Evolutionary conservation across 163 green algal genomes (phyloP), one percentile per base, ranked within the genome.

Genomic region (Scenedesmus sp.): DNA sequence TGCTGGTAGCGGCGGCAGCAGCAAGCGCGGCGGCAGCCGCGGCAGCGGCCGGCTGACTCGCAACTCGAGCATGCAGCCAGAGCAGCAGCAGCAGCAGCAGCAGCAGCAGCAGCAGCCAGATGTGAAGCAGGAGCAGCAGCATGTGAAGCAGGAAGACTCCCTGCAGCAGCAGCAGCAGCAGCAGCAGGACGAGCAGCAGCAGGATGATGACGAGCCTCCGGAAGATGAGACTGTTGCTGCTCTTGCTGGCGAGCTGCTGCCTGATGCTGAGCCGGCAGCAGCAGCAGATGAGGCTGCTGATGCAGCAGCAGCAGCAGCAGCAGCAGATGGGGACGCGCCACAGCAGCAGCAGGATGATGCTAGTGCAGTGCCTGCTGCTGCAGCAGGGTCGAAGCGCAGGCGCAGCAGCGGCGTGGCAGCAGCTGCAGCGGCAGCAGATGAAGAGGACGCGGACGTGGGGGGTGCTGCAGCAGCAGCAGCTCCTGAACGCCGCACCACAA

Each of bases 221-320:
- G 91, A 82, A 46, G 91, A 93, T 16, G 90, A 90, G 7, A 88
- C 77, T 4, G 55, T 93, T 16, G 84, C 77, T 55, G 92, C 85
- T n/a, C 54, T 92, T 62, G 88, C 86, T 66, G 84, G 86, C 5
- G 89, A 93, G 20, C 84, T 88, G 67, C n/a, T 85, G 73, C 12
- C 55, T 16, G 91, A 91, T 34, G 94, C 91, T 81, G 26, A 64
- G 86, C 93, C 79, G 86, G 76, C 77, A 82, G 66, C 70, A 84
- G 83, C 20, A 67, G 84, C 56, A 86, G 66, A n/a, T 5, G 23
- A 15, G n/a, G 15, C n/a, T 34, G 84, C 54, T 34, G 90, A 20
- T 79, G 57, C 60, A 74, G 90, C 73, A 84, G 84, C 59, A 84
- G 70, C 84, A 83, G 89, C 89, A 81, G 89, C 56, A n/a, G 55